phyloP scores from a whole-genome alignment of 2,329 filamentous ascomycete species.

The Cladosporium austrohemisphaericum region DNA sequence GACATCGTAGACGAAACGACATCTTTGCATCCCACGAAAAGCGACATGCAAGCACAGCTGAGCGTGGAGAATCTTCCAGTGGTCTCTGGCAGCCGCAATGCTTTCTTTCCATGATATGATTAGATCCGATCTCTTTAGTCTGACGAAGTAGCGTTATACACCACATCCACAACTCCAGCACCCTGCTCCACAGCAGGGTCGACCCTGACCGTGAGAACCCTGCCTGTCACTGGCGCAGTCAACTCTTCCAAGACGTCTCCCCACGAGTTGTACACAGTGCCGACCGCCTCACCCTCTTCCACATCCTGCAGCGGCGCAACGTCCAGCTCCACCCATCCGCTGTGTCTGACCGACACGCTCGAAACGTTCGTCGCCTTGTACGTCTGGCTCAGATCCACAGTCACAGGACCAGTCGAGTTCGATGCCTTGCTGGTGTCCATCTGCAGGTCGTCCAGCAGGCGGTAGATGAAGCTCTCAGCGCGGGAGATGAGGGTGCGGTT shows the following conservation, averaged over 20 bases:
- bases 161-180: conserved; percentile 33
- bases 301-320: conserved; percentile 35
- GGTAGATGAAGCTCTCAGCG: conserved; percentile 24
- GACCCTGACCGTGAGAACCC: conserved; percentile 34
- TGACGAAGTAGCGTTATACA: conserved; percentile 34
- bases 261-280: conserved; percentile 34
- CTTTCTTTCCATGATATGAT: no score
- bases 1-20: no score
- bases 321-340: conserved; percentile 25
- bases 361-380: conserved; percentile 32
- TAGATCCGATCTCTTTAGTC: no score
- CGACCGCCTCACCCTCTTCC: conserved; percentile 35
- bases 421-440: conserved; percentile 9
- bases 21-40: no score
- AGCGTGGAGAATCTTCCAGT: no score
- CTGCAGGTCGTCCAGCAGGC: conserved; percentile 13
- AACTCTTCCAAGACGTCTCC: conserved; percentile 37
- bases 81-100: no score
- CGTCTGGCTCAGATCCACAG: conserved; percentile 19
- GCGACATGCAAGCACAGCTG: no score
- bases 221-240: conserved; percentile 31
- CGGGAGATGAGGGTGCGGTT: conserved; percentile 35
- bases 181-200: conserved; percentile 37
- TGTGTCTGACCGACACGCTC: conserved; percentile 33
- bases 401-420: conserved; percentile 1